Evolutionary conservation across 768 basidiomycete genomes (phyloP).

Genomic region (Sarcodon aspratus): DNA sequence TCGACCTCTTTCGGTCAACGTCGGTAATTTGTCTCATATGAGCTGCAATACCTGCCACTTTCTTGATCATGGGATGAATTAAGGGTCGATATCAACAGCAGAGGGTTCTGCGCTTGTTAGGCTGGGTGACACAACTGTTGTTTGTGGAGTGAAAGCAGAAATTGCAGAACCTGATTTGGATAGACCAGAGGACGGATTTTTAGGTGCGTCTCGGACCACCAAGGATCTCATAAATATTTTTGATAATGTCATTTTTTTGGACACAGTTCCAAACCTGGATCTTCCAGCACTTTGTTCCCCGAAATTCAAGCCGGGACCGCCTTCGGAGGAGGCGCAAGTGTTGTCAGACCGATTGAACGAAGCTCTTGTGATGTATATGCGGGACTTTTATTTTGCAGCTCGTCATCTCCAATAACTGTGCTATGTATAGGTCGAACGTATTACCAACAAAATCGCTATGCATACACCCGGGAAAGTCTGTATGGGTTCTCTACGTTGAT

Average conservation of each 20-base stretch:
- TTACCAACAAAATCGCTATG: conserved; percentile 60
- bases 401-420: conserved; percentile 1
- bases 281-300: conserved; percentile 89
- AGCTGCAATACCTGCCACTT: neutral
- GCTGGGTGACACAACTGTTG: conserved; percentile 86
- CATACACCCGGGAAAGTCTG: conserved; percentile 72
- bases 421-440: conserved; percentile 42
- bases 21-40: conserved; percentile 41
- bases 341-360: conserved; percentile 78
- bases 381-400: neutral
- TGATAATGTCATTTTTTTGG: neutral
- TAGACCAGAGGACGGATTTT: conserved; percentile 60
- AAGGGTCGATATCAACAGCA: conserved; percentile 91
- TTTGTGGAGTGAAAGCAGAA: conserved; percentile 95
- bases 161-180: conserved; percentile 85
- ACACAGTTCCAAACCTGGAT: conserved; percentile 86
- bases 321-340: conserved; percentile 88
- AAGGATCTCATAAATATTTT: neutral
- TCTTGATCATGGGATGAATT: neutral
- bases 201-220: conserved; percentile 47
- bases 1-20: conserved; percentile 69
- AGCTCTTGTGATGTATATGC: conserved; percentile 56
- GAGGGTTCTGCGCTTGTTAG: conserved; percentile 88
- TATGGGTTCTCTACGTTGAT: conserved; percentile 93
- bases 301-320: conserved; percentile 91